Base-by-base conservation (phyloP, 2,329 filamentous ascomycete species). In the Leptographium procerum region DNA sequence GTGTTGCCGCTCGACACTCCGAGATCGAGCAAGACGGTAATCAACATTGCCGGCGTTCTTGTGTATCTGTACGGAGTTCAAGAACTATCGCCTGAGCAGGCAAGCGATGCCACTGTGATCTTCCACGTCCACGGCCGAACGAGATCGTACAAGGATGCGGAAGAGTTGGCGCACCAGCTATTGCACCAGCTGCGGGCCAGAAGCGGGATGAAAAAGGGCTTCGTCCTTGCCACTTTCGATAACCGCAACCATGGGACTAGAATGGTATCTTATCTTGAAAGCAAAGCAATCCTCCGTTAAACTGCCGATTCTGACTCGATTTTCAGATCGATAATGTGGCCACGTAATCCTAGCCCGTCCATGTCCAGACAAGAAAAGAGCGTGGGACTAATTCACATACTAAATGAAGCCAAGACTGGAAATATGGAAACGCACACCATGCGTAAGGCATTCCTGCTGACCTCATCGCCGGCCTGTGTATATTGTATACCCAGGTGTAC, bases 51-150 rank as follows among this genome's bases (percentile, higher is more conserved):
- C 24, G 56, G 56, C 47, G 9, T 52, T 4, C 56, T 11, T 8
- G 47, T 57, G 24, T 34, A 57, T 36, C 24, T 57, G 14, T 57
- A 57, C 31, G 56, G 56, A 11, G 28, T 57, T 1, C n/a, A 52
- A 13, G 45, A 57, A 22, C 48, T 57, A 29, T 29, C 28, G 14
- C 22, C 47, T 8, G 16, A 26, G 28, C 28, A 43, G 34, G 56
- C 56, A 2, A n/a, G 19, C 6, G 56, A 57, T 33, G 31, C 36
- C 10, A 52, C 47, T 3, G 56, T 57, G 47, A 33, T 57, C 16
- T 57, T 52, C 48, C 48, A 52, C 34, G n/a, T 52, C 14, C 56
- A 57, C 45, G 50, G 50, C 31, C 47, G 56, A 19, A 52, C 47
- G 28, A 6, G 47, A 10, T 48, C 56, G n/a, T 47, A 54, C 28